A percentile compares a stretch with the other conserved stretches of the same genome.
Conservation (phyloP, 2,329 filamentous ascomycete genomes). For the Xylogone sp. region DNA sequence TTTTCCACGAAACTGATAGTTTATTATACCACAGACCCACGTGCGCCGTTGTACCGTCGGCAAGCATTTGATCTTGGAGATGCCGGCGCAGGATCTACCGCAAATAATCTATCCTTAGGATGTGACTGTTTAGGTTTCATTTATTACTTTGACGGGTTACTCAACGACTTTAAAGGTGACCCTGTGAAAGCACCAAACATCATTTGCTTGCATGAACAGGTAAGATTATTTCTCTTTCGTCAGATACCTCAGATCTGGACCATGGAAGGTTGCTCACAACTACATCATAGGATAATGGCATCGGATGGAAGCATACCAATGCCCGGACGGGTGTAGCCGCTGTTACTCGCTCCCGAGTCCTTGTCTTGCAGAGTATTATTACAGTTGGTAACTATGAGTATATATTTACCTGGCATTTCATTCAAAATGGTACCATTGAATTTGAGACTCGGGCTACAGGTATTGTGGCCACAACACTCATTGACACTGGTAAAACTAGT, state of each 20-base stretch:
- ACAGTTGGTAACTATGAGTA: constrained; percentile 68
- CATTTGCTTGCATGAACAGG: constrained; percentile 63
- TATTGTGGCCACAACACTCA: constrained; percentile 59
- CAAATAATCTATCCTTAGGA: constrained; percentile 62
- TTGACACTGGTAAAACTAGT: constrained; percentile 57
- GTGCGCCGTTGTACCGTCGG: constrained; percentile 65
- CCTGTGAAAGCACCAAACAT: constrained; percentile 55
- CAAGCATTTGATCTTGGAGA: constrained; percentile 66
- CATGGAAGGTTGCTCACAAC: too few species aligned
- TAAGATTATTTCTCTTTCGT: too few species aligned
- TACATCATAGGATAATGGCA: constrained; percentile 62
- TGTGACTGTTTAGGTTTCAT: constrained; percentile 67
- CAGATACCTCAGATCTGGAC: too few species aligned
- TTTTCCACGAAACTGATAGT: too few species aligned
- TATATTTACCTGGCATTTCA: constrained; percentile 65
- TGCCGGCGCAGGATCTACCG: constrained; percentile 57
- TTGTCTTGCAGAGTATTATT: constrained; percentile 64
- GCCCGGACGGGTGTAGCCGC: constrained; percentile 56
- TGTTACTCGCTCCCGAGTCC: constrained; percentile 57
- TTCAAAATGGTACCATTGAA: constrained; percentile 59
- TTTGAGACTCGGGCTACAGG: constrained; percentile 65
- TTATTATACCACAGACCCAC: too few species aligned
- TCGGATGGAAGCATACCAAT: constrained; percentile 65
- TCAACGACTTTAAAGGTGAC: constrained; percentile 53
- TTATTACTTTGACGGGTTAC: constrained; percentile 55